Conservation (phyloP, 805 yeast species). For the Starmerella riodocensis region DNA sequence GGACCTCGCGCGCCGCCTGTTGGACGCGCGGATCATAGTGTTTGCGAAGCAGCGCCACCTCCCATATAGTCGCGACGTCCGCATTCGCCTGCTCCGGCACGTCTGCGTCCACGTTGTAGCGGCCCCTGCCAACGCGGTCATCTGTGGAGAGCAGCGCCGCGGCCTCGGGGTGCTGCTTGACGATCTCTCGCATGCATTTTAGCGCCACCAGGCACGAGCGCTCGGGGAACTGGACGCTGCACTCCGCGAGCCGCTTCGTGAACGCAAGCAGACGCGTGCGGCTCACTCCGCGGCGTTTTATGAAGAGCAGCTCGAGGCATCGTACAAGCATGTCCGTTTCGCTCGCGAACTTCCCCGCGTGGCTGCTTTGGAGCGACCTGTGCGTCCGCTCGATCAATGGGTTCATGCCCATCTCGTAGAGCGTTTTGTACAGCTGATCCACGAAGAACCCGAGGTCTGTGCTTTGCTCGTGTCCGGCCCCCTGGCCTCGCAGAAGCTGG, state of each 20-base stretch:
- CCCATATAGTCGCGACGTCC: conserved; percentile 87
- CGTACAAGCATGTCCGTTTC: conserved; percentile 71
- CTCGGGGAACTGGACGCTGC: conserved; percentile 68
- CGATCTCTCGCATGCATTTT: conserved; percentile 64
- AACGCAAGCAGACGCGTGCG: conserved; percentile 39
- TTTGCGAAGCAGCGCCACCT: conserved; percentile 57
- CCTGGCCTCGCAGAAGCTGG: conserved; percentile 63
- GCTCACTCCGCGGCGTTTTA: conserved; percentile 30
- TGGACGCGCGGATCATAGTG: conserved; percentile 79
- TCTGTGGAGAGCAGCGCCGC: conserved; percentile 74
- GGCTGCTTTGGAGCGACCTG: conserved; percentile 65
- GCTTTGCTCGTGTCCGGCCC: conserved; percentile 38
- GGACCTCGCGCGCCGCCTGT: conserved; percentile 36
- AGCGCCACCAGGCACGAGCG: conserved; percentile 67
- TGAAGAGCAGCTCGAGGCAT: conserved; percentile 64
- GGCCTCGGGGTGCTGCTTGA: conserved; percentile 56
- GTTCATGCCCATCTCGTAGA: conserved; percentile 59
- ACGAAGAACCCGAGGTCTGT: conserved; percentile 75
- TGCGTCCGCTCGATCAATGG: conserved; percentile 78
- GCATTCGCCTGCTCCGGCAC: conserved; percentile 68
- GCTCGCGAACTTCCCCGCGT: conserved; percentile 59
- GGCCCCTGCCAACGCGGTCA: conserved; percentile 75
- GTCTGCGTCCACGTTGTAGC: conserved; percentile 49
- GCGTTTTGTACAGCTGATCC: conserved; percentile 53
- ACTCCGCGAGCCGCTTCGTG: conserved; percentile 61